These are phyloP conservation scores for Sphagnum contortum DNA, from an alignment of 225 moss, liverwort and hornwort species.

Conservation along the genomic window DNA sequence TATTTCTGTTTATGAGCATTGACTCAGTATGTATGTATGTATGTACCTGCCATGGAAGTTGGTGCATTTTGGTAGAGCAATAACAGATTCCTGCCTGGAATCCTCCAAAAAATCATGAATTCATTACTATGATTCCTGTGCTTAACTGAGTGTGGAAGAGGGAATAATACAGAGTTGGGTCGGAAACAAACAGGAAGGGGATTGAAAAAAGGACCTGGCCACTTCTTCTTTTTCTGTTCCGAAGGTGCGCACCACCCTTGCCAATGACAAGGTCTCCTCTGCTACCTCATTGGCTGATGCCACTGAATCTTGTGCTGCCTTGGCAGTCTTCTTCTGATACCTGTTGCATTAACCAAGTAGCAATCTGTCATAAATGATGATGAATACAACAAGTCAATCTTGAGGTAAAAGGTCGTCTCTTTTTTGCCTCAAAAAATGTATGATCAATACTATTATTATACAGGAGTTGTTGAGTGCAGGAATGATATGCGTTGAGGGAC, in stretches of 20 bases:
- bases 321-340: constrained; percentile 81
- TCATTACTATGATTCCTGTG: no score
- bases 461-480: no score
- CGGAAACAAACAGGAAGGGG: neutral
- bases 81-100: no score
- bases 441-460: no score
- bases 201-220: constrained; percentile 43
- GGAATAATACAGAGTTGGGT: neutral
- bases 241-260: constrained; percentile 90
- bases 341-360: constrained; percentile 20
- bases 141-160: no score
- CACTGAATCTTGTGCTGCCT: constrained; percentile 78
- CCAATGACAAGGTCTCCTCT: constrained; percentile 86
- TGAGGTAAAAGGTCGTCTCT: no score
- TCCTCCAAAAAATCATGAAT: no score
- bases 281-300: constrained; percentile 98
- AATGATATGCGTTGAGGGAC: neutral
- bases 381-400: neutral
- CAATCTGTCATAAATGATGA: neutral
- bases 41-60: no score
- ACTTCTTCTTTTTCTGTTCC: constrained; percentile 88
- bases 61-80: no score
- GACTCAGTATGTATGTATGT: no score
- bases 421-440: no score
- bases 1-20: no score